Evolutionary conservation across 768 basidiomycete species (phyloP).

Genomic region (Sporobolomyces pararoseus): DNA sequence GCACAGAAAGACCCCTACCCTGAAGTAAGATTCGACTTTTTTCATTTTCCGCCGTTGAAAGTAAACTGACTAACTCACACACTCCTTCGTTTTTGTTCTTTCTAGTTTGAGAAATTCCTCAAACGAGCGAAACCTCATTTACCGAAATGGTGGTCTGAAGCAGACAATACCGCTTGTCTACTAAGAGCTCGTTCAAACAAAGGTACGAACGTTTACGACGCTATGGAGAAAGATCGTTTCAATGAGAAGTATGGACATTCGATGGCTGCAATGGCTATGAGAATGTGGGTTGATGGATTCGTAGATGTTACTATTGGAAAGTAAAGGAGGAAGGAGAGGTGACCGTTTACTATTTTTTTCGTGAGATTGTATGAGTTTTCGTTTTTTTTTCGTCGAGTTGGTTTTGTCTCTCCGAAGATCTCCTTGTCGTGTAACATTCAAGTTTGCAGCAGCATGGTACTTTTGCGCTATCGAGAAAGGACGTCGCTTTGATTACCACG

Average conservation of each 20-base stretch:
- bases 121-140: constrained; percentile 10
- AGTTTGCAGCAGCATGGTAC: no score
- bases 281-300: constrained; percentile 24
- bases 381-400: not conserved
- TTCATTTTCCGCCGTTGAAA: not conserved
- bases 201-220: not conserved
- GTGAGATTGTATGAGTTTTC: not conserved
- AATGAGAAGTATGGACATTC: not conserved
- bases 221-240: constrained; percentile 25
- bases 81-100: not conserved
- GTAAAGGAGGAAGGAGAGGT: not conserved
- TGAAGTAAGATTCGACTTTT: not conserved
- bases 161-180: not conserved
- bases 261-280: constrained; percentile 1
- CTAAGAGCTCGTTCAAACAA: not conserved
- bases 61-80: not conserved
- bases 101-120: constrained; percentile 15
- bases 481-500: no score
- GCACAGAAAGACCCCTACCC: constrained; percentile 17
- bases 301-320: constrained; percentile 5
- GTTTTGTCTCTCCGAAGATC: no score
- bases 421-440: no score
- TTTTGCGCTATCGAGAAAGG: no score
- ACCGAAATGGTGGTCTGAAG: constrained; percentile 9
- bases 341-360: not conserved